These are phyloP conservation scores for Annulohypoxylon truncatum DNA, from an alignment of 2,329 filamentous ascomycete genomes.

Conservation along the genomic window DNA sequence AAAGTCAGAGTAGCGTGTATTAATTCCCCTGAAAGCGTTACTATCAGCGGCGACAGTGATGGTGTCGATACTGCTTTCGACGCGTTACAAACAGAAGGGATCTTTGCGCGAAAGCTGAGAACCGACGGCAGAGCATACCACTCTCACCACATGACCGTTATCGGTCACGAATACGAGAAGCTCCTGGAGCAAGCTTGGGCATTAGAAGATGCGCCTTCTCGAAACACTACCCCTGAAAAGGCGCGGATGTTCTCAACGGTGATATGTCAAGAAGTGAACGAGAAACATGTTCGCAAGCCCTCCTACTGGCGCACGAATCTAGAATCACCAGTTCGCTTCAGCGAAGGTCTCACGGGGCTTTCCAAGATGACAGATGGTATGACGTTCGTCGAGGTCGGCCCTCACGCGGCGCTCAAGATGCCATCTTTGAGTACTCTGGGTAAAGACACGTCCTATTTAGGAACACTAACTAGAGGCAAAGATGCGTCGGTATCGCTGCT, in stretches of 20 bases:
- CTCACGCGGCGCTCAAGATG: slow-evolving; percentile 12
- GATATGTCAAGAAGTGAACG: neutral
- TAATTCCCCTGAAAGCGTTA: slow-evolving; percentile 48
- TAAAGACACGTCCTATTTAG: slow-evolving; percentile 9
- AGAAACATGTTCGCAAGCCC: neutral
- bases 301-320: slow-evolving; percentile 24
- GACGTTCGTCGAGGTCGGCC: slow-evolving; percentile 17
- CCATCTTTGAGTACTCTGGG: slow-evolving; percentile 48
- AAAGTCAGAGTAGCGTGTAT: slow-evolving; percentile 20
- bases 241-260: neutral
- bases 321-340: slow-evolving; percentile 13
- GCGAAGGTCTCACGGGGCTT: neutral
- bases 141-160: slow-evolving; percentile 45
- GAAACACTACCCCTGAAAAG: neutral
- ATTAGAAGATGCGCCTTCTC: neutral
- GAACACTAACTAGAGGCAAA: neutral
- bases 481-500: neutral
- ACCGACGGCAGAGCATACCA: slow-evolving; percentile 47
- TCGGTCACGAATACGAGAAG: slow-evolving; percentile 1
- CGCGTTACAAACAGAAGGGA: slow-evolving; percentile 14
- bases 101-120: slow-evolving; percentile 42
- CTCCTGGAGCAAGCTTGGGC: neutral
- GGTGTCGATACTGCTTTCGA: slow-evolving; percentile 30
- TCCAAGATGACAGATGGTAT: too few species aligned
- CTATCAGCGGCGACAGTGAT: slow-evolving; percentile 45